Conservation (phyloP, 257 asterid genomes). For the Solanum sitiens region DNA sequence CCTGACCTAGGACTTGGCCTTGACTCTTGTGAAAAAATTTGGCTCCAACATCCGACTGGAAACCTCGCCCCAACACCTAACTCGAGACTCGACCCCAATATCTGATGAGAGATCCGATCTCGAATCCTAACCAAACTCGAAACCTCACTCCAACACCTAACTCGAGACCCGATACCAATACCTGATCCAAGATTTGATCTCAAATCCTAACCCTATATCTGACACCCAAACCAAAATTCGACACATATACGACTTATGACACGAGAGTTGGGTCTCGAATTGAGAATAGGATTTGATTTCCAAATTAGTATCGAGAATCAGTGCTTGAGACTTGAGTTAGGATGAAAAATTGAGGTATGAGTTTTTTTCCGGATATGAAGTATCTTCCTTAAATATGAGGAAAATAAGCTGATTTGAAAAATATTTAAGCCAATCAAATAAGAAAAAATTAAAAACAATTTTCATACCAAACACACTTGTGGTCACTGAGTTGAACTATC, state of each 20-base stretch:
- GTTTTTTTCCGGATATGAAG: background rate
- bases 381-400: background rate
- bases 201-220: too few relatives aligned
- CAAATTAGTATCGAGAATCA: too few relatives aligned
- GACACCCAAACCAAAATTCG: background rate
- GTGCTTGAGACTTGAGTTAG: background rate
- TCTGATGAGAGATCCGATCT: too few relatives aligned
- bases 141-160: too few relatives aligned
- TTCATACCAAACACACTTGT: background rate
- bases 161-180: too few relatives aligned
- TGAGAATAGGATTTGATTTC: too few relatives aligned
- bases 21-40: background rate
- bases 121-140: too few relatives aligned
- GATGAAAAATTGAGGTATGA: background rate
- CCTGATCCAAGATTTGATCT: too few relatives aligned
- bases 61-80: too few relatives aligned
- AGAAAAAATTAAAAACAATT: too few relatives aligned
- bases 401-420: background rate
- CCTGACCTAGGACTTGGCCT: background rate
- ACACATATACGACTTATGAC: background rate
- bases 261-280: too few relatives aligned
- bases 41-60: background rate
- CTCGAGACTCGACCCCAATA: too few relatives aligned
- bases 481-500: background rate
- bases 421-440: background rate